These are phyloP conservation scores for Hyaloscypha variabilis DNA, from an alignment of 495 filamentous ascomycete genomes.

Conservation along the genomic window DNA sequence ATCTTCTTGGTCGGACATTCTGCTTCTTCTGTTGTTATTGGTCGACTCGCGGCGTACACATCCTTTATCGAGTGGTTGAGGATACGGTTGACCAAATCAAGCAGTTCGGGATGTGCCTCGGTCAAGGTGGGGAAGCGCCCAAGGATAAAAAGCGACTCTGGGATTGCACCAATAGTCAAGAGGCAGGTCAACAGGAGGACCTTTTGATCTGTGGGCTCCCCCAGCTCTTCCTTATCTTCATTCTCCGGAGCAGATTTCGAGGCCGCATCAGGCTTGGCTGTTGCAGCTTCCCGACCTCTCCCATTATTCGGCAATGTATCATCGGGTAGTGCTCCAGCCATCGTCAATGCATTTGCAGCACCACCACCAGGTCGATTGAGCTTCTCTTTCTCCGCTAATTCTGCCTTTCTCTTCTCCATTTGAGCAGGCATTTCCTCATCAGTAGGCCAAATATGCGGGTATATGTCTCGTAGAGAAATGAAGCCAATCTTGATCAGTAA, in stretches of 20 bases:
- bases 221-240: constrained; percentile 61
- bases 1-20: constrained; percentile 49
- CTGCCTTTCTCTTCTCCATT: constrained; percentile 66
- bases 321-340: constrained; percentile 85
- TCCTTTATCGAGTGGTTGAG: constrained; percentile 75
- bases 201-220: constrained; percentile 89
- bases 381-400: constrained; percentile 78
- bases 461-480: constrained; percentile 90
- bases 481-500: constrained; percentile 97
- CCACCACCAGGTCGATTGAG: constrained; percentile 60
- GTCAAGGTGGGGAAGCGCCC: constrained; percentile 91
- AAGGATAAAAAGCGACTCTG: constrained; percentile 90
- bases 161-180: constrained; percentile 87
- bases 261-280: constrained; percentile 41
- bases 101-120: constrained; percentile 77
- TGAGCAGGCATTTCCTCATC: constrained; percentile 80
- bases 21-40: constrained; percentile 14
- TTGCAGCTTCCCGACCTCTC: constrained; percentile 29
- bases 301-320: constrained; percentile 61
- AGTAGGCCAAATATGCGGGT: constrained; percentile 86
- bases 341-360: constrained; percentile 81
- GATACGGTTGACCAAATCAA: constrained; percentile 80
- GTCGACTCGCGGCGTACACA: constrained; percentile 51
- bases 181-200: constrained; percentile 80
- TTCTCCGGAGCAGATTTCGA: constrained; percentile 47